These are phyloP conservation scores for Picea sitchensis DNA, from an alignment of 75 land plant genomes.

Conservation along the genomic window DNA sequence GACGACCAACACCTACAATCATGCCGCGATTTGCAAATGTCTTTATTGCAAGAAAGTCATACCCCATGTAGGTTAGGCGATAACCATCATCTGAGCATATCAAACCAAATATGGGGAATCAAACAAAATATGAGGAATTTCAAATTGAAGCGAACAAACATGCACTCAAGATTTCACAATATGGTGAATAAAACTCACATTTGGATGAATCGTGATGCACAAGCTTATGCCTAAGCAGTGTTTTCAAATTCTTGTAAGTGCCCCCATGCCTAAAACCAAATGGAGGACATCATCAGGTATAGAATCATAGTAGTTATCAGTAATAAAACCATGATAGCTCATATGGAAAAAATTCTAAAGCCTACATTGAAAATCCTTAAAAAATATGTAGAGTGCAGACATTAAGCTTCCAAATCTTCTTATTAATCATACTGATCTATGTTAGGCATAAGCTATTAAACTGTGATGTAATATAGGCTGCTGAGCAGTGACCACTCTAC, in stretches of 20 bases:
- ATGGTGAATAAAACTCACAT: conserved; percentile 36
- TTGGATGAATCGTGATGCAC: conserved; percentile 93
- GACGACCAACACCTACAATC: conserved; percentile 86
- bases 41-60: conserved; percentile 97
- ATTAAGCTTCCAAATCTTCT: background rate
- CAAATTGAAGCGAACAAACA: background rate
- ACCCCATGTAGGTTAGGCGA: conserved; percentile 88
- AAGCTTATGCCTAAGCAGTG: conserved; percentile 78
- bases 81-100: conserved; percentile 83
- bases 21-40: conserved; percentile 94
- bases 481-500: background rate
- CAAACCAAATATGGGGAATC: background rate
- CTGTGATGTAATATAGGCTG: background rate
- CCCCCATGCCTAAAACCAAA: conserved; percentile 77
- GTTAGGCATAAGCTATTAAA: background rate
- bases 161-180: conserved; percentile 2
- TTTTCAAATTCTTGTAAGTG: conserved; percentile 85
- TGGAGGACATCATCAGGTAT: background rate
- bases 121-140: background rate
- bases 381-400: background rate
- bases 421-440: no score
- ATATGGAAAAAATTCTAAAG: background rate
- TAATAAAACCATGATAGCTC: background rate
- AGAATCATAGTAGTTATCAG: background rate
- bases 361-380: background rate